Conservation (phyloP, 495 filamentous ascomycete genomes). For the Achaetomiella virescens region DNA sequence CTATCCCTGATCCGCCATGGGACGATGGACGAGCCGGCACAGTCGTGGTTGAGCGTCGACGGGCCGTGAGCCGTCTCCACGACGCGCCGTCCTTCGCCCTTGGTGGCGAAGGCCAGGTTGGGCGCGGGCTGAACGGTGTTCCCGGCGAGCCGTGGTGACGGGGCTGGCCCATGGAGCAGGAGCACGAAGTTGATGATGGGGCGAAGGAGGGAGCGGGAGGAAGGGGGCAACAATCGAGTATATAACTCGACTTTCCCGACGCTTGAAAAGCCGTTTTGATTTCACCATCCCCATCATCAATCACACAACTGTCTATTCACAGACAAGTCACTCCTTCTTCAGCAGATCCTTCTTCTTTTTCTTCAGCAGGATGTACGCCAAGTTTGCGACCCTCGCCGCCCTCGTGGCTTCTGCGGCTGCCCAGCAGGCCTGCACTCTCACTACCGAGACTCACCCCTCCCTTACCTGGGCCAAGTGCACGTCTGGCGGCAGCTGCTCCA, state of each 20-base stretch:
- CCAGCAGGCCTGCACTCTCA: conserved; percentile 54
- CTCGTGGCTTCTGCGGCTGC: conserved; percentile 39
- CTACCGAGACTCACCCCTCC: conserved; percentile 52
- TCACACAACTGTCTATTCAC: conserved; percentile 17
- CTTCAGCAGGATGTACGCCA: conserved; percentile 25
- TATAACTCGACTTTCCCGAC: conserved; percentile 18
- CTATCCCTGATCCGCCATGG: conserved; percentile 17
- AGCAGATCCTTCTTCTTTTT: not conserved
- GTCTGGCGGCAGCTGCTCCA: conserved; percentile 44
- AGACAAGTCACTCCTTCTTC: conserved; percentile 5
- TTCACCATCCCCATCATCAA: conserved; percentile 19
- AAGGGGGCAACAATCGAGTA: conserved; percentile 11
- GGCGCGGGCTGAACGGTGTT: conserved; percentile 9
- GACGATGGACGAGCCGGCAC: conserved; percentile 7
- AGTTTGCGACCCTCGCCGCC: conserved; percentile 35
- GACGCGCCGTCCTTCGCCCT: not conserved
- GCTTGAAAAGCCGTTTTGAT: conserved; percentile 7
- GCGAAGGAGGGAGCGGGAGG: not conserved
- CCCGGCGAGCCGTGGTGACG: conserved; percentile 13
- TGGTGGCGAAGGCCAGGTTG: conserved; percentile 6
- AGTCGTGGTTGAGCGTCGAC: conserved; percentile 17
- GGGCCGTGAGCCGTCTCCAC: conserved; percentile 27
- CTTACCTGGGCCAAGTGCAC: conserved; percentile 54
- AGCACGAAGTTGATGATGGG: not conserved
- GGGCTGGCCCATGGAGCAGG: not conserved